These are phyloP conservation scores for Penicillium flavigenum DNA, from an alignment of 495 filamentous ascomycete species.

Conservation along the genomic window DNA sequence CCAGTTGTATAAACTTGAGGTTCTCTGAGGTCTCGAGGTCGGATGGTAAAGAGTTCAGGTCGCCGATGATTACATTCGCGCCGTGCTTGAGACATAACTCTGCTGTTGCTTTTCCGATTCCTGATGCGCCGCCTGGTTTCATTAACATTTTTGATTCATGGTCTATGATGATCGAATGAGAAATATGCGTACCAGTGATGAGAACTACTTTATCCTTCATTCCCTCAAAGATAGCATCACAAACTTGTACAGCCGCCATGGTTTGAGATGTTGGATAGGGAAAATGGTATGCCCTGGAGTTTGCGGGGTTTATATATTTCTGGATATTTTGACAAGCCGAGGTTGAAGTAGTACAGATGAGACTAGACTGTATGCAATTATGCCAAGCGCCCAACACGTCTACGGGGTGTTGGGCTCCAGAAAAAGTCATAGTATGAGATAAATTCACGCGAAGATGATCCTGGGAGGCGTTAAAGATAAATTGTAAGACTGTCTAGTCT, in stretches of 20 bases:
- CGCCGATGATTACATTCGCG: slow-evolving; percentile 45
- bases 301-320: too few relatives aligned
- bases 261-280: neutral
- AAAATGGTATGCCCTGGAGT: too few relatives aligned
- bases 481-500: too few relatives aligned
- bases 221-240: slow-evolving; percentile 12
- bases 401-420: too few relatives aligned
- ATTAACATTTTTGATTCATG: neutral
- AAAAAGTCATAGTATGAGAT: too few relatives aligned
- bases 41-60: slow-evolving; percentile 33
- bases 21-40: slow-evolving; percentile 21
- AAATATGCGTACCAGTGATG: slow-evolving; percentile 43
- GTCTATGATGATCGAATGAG: slow-evolving; percentile 1
- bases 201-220: slow-evolving; percentile 48
- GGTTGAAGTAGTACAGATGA: too few relatives aligned
- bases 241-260: slow-evolving; percentile 18
- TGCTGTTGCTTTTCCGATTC: slow-evolving; percentile 50
- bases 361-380: too few relatives aligned
- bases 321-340: too few relatives aligned
- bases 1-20: slow-evolving; percentile 33
- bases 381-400: too few relatives aligned
- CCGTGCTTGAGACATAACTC: slow-evolving; percentile 46
- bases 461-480: too few relatives aligned
- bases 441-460: too few relatives aligned
- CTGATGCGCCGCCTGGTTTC: slow-evolving; percentile 46